Conservation (phyloP, 2,329 filamentous ascomycete genomes). For the Trematosphaeria pertusa region DNA sequence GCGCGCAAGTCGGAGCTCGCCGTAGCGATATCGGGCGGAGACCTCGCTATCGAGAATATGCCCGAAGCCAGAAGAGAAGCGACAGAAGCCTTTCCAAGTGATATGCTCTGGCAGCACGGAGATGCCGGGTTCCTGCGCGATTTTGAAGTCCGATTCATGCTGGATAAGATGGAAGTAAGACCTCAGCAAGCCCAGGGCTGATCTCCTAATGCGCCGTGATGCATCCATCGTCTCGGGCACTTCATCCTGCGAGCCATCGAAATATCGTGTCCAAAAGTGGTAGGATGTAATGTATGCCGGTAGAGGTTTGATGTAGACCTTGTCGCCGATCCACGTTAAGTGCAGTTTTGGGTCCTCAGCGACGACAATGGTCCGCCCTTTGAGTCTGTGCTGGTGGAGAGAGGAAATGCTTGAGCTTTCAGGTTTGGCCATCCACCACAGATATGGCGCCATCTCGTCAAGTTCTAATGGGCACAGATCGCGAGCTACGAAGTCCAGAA, state of each 20-base stretch:
- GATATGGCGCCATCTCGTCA: too few species aligned
- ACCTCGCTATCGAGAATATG: conserved; percentile 34
- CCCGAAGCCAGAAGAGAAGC: neutral
- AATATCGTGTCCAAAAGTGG: neutral
- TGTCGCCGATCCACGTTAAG: neutral
- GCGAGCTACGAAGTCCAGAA: too few species aligned
- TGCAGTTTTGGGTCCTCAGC: conserved; percentile 1
- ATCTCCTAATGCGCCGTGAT: too few species aligned
- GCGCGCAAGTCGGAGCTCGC: conserved; percentile 52
- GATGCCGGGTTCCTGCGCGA: conserved; percentile 3
- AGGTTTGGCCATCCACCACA: too few species aligned
- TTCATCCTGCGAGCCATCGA: too few species aligned
- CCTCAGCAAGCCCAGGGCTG: neutral
- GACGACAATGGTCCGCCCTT: neutral
- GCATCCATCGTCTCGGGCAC: too few species aligned
- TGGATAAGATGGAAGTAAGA: conserved; percentile 2
- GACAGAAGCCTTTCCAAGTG: neutral
- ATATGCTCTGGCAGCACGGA: neutral
- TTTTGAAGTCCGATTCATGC: conserved; percentile 2
- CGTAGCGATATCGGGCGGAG: conserved; percentile 49
- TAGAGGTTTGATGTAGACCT: conserved; percentile 11
- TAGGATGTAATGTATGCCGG: conserved; percentile 3
- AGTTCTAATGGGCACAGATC: too few species aligned
- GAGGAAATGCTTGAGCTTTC: too few species aligned
- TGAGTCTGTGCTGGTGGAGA: neutral